Base-by-base conservation (phyloP, 371 early-diverging fungal species). In the Umbelopsis sp. region DNA sequence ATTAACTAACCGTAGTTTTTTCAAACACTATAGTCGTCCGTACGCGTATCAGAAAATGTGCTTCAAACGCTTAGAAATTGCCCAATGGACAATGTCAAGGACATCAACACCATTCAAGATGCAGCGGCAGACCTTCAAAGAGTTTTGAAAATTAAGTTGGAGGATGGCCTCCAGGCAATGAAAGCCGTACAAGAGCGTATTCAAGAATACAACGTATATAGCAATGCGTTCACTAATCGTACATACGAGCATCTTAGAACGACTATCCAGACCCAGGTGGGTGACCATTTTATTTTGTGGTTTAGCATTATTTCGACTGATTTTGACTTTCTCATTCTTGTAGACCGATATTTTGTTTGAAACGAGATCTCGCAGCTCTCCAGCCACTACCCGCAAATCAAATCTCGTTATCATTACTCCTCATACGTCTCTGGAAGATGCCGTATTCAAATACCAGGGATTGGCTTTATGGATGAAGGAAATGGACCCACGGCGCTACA, bases 391-490 rank as follows among this genome's bases (percentile, higher is more conserved):
- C 51, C 66, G 78, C 70, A 51, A 72, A 66, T 66, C 73, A 75
- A 53, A 86, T 73, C 64, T 76, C 78, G 67, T 81, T 69, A 69
- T 87, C 80, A 79, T 75, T 9, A 57, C 67, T 2, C 79, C 84
- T 14, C 94, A 96, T 65, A 94, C 93, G 32, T 71, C 79, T 0
- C 75, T 96, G 7, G 94, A 95, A 77, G 87, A 89, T 64, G 83
- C 86, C 51, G 76, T 97, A 46, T 88, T 89, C 65, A 87, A 87
- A 71, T 97, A 93, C 66, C 90, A 93, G n/a, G 93, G 93, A 0
- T 81, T 97, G 66, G 85, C 93, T 45, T 72, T 89, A n/a, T 98
- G 97, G 97, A 85, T 96, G 65, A 92, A 93, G 67, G 96, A 94
- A 66, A 88, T 95, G 80, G 97, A 97, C 69, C 87, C 95, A 8